A percentile compares a stretch with the other conserved stretches of the same genome.
These are phyloP conservation scores for Hymenotorrendiella dingleyae DNA, from an alignment of 2,329 filamentous ascomycete genomes.

Conservation along the genomic window DNA sequence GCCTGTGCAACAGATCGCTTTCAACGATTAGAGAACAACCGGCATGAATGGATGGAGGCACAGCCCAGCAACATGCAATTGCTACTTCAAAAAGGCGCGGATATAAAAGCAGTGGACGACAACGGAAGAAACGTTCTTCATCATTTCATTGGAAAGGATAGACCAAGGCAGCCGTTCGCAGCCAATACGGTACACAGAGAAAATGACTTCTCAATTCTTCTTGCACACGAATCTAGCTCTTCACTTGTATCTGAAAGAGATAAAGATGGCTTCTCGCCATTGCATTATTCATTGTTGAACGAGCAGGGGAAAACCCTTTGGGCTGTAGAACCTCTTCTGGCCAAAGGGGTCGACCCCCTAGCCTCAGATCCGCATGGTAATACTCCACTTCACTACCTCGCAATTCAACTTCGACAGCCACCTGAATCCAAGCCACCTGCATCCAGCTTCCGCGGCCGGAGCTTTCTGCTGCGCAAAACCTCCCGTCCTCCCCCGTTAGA, in stretches of 20 bases:
- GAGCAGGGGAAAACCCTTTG: background rate
- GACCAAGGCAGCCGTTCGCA: background rate
- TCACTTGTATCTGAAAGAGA: slow-evolving; percentile 10
- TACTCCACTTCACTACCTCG: slow-evolving; percentile 14
- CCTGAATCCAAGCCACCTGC: background rate
- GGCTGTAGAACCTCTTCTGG: slow-evolving; percentile 1
- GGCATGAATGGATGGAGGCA: background rate
- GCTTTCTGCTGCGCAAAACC: slow-evolving; percentile 6
- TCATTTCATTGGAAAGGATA: slow-evolving; percentile 13
- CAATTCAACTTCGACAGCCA: background rate
- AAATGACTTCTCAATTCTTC: background rate
- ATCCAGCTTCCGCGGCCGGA: background rate
- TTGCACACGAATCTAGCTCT: background rate
- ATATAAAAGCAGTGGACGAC: slow-evolving; percentile 14
- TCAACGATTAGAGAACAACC: background rate
- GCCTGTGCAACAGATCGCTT: background rate
- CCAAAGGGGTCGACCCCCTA: slow-evolving; percentile 7
- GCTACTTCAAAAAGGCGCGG: slow-evolving; percentile 13
- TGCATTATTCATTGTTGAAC: slow-evolving; percentile 4
- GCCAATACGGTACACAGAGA: no score
- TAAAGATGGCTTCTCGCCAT: slow-evolving; percentile 9
- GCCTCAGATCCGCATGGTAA: slow-evolving; percentile 10
- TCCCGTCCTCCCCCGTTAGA: slow-evolving; percentile 8
- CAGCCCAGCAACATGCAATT: slow-evolving; percentile 1
- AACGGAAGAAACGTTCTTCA: slow-evolving; percentile 17